Evolutionary conservation across 129 eudicot species (phyloP).

Genomic region (Tanacetum coccineum): DNA sequence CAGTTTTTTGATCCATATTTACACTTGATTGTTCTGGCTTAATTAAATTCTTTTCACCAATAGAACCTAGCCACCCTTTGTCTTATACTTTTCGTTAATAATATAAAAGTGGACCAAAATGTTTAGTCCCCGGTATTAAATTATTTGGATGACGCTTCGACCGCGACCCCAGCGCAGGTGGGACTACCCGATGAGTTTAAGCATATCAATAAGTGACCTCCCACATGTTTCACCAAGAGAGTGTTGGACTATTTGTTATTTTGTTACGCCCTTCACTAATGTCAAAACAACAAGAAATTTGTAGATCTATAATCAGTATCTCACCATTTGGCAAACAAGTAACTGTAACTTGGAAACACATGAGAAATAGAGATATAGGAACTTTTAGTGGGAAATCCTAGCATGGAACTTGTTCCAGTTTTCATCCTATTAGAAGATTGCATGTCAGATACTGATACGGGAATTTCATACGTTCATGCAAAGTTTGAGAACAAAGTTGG

Average conservation of each 20-base stretch:
- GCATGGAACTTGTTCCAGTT: too few relatives aligned
- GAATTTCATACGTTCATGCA: background rate
- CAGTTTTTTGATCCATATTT: background rate
- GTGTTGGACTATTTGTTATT: background rate
- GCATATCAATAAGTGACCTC: background rate
- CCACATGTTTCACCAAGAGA: conserved; percentile 6
- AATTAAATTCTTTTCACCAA: background rate
- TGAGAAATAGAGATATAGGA: background rate
- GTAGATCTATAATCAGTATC: background rate
- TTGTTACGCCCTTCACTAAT: background rate
- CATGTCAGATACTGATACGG: background rate
- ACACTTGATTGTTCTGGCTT: background rate
- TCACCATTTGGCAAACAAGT: background rate
- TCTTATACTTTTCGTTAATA: background rate
- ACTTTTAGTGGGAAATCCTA: background rate
- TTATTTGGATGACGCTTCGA: too few relatives aligned
- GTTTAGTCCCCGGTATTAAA: background rate
- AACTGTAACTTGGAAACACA: background rate
- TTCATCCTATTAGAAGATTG: background rate
- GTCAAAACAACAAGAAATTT: background rate
- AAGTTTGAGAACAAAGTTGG: background rate
- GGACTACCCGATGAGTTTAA: too few relatives aligned
- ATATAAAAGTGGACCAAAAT: background rate
- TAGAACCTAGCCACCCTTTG: background rate
- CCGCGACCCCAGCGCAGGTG: too few relatives aligned